phyloP scores from a whole-genome alignment of 371 early-diverging fungal species.

The Funneliformis caledonium region DNA sequence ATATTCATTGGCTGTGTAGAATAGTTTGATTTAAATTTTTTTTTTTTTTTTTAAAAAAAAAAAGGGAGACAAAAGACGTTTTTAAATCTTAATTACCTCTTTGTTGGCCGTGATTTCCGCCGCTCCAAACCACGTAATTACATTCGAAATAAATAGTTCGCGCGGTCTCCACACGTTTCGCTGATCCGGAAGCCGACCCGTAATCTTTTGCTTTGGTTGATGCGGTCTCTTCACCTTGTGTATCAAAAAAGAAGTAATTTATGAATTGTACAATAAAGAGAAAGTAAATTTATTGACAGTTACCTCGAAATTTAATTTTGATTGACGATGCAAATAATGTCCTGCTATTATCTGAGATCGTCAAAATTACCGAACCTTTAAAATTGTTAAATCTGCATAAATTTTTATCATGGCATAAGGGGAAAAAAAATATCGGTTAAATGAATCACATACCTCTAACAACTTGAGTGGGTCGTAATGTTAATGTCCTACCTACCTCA shows the following conservation, averaged over 20 bases:
- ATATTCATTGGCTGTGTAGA: not conserved
- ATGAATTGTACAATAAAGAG: not conserved
- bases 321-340: constrained; percentile 7
- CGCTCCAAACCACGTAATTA: not conserved
- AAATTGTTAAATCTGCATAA: not conserved
- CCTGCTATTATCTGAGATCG: not conserved
- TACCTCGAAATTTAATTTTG: constrained; percentile 29
- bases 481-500: constrained; percentile 22
- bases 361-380: constrained; percentile 8
- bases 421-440: not conserved
- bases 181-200: not conserved
- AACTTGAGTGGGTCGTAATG: constrained; percentile 16
- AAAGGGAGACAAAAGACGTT: not conserved
- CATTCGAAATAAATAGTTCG: constrained; percentile 24
- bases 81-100: not conserved
- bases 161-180: not conserved
- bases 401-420: not conserved
- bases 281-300: not conserved
- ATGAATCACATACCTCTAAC: constrained; percentile 23
- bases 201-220: not conserved
- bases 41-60: no score
- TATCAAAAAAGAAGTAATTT: not conserved
- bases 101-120: not conserved
- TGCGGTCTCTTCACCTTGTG: not conserved
- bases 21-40: not conserved